Evolutionary conservation across 192 early-diverging fungal species (phyloP).

Genomic region (Gigaspora rosea): DNA sequence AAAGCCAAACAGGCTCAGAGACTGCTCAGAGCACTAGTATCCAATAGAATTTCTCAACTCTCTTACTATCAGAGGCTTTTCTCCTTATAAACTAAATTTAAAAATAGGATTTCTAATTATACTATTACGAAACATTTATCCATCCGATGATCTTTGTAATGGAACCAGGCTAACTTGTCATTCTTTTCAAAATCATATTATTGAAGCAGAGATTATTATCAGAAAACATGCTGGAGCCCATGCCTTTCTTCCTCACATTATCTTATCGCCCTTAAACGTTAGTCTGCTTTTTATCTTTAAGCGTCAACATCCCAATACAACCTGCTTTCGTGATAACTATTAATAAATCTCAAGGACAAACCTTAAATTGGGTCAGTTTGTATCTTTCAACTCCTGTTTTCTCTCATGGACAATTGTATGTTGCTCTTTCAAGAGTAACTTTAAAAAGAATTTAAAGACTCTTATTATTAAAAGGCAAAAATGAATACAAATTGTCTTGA

Average conservation of each 20-base stretch:
- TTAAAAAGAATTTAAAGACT: too few relatives aligned
- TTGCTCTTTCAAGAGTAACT: conserved; percentile 7
- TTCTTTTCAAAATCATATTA: conserved; percentile 6
- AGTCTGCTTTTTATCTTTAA: conserved; percentile 25
- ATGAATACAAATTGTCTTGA: too few relatives aligned
- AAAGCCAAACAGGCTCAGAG: neutral
- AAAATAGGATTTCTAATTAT: conserved; percentile 36
- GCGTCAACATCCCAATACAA: conserved; percentile 22
- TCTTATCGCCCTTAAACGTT: conserved; percentile 5
- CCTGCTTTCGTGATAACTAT: conserved; percentile 34
- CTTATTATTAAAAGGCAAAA: too few relatives aligned
- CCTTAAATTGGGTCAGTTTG: neutral
- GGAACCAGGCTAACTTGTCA: conserved; percentile 28
- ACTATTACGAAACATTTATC: conserved; percentile 36
- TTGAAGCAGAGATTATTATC: conserved; percentile 18
- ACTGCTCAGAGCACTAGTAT: neutral
- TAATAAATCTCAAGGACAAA: neutral
- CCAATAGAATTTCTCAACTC: neutral
- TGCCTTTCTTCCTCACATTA: conserved; percentile 33
- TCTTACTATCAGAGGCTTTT: conserved; percentile 23
- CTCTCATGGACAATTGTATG: conserved; percentile 30
- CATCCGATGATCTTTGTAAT: conserved; percentile 36
- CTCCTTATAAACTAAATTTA: conserved; percentile 32
- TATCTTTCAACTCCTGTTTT: conserved; percentile 26
- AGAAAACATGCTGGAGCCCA: conserved; percentile 12